Base-by-base conservation (phyloP, 495 filamentous ascomycete species). In the Xylaria acuta region DNA sequence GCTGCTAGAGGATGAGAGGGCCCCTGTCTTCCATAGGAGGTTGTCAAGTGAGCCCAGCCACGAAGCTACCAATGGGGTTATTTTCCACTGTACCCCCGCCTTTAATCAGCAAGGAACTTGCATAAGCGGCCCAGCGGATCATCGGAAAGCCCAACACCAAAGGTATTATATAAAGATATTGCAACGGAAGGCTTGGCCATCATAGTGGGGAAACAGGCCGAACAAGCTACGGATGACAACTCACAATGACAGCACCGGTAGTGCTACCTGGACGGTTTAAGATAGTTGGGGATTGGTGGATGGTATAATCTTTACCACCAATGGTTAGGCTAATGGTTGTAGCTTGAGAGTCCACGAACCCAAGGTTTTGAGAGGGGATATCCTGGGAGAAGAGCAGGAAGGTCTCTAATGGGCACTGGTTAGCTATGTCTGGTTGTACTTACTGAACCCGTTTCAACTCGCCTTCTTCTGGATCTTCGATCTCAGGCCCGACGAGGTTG, bases 281-380 rank as follows among this genome's bases (percentile, higher is more conserved):
- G 14, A 98, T 80, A 3, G 89, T 88, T 11, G 95, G 96, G 0
- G 94, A 97, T 80, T 99, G 96, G 71, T 91, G 88, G 76, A 98
- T 93, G 16, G 86, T 88, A 63, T 96, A 88, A 75, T 97, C 93
- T 68, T 85, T 85, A 56, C 84, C 89, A 70, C 84, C 88, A 75
- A 97, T 85, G 30, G 87, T 86, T 68, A 98, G 74, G 18, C 96
- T 89, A 64, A 98, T 74, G 18, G 82, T 81, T 1, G 85, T 76
- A 20, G 91, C 87, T 71, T 88, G 89, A 5, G 91, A 82, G 81
- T 97, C 90, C 72, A 97, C 78, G 78, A 98, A 95, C 69, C 95
- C 95, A 14, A 98, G 90, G 74, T 94, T 90, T 65, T 90, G 89
- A 9, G 92, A 92, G 5, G 92, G 90, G 60, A 94, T 87, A 22